These are phyloP conservation scores for Blastocystis sp. DNA, from an alignment of 352 stramenopile genomes.

Conservation along the genomic window DNA sequence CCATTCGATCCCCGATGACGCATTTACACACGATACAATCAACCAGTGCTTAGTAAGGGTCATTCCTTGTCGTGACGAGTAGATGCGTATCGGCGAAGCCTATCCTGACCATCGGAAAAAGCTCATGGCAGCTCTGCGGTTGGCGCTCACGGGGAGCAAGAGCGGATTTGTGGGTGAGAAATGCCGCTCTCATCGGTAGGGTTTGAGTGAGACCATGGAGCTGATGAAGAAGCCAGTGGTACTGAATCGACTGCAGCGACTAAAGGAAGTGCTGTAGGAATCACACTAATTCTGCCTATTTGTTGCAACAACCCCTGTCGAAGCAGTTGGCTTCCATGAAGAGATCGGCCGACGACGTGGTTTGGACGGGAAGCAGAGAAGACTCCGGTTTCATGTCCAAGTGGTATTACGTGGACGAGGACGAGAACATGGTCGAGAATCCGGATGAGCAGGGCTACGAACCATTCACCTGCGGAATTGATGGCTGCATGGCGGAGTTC, in stretches of 20 bases:
- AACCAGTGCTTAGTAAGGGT: neutral
- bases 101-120: slow-evolving; percentile 17
- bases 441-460: neutral
- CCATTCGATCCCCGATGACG: neutral
- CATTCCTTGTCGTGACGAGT: neutral
- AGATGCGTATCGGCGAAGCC: neutral
- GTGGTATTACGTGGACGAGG: neutral
- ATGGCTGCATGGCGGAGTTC: slow-evolving; percentile 19
- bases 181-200: slow-evolving; percentile 1
- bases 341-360: neutral
- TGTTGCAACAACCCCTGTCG: neutral
- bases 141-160: slow-evolving; percentile 32
- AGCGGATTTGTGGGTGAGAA: slow-evolving; percentile 32
- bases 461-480: neutral
- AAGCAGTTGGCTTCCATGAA: slow-evolving; percentile 10
- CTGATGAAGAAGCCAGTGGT: slow-evolving; percentile 8
- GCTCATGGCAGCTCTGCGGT: slow-evolving; percentile 26
- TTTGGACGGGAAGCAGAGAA: too few species aligned
- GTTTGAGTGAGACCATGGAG: slow-evolving; percentile 56
- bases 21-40: slow-evolving; percentile 8
- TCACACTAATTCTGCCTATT: neutral
- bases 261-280: neutral
- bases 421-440: neutral
- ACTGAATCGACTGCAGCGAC: neutral
- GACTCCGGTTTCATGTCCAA: neutral